Conservation (phyloP, 371 early-diverging fungal species). For the Mortierella sp. region DNA sequence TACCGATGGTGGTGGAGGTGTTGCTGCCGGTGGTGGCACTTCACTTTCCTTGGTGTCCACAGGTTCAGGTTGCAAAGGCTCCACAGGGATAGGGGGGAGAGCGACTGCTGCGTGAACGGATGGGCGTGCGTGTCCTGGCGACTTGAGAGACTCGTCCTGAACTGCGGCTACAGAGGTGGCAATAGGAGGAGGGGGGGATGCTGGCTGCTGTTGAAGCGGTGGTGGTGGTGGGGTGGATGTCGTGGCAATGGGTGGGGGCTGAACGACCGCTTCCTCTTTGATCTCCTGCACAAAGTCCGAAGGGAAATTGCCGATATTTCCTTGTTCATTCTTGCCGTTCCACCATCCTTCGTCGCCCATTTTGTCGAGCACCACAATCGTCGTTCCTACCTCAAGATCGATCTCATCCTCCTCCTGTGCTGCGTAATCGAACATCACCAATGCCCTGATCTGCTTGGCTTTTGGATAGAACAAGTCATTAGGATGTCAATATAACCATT, state of each 20-base stretch:
- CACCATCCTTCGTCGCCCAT: constrained; percentile 73
- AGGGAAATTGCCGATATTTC: constrained; percentile 67
- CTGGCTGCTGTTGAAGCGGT: constrained; percentile 3
- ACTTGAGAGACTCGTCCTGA: constrained; percentile 26
- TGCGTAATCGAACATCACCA: constrained; percentile 68
- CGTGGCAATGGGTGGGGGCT: constrained; percentile 48
- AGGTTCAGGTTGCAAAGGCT: constrained; percentile 28
- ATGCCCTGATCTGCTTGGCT: constrained; percentile 59
- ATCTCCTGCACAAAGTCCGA: constrained; percentile 69
- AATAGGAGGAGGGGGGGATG: constrained; percentile 6
- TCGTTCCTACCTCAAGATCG: constrained; percentile 61
- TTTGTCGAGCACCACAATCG: constrained; percentile 62
- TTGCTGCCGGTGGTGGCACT: constrained; percentile 11
- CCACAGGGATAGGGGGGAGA: constrained; percentile 22
- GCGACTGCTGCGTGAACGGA: constrained; percentile 22
- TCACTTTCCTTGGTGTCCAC: constrained; percentile 17
- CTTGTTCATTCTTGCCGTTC: constrained; percentile 67
- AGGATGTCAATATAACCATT: neutral
- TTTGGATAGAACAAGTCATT: neutral
- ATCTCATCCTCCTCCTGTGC: constrained; percentile 70
- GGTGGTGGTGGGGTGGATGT: neutral
- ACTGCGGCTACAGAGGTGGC: constrained; percentile 2
- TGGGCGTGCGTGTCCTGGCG: constrained; percentile 18
- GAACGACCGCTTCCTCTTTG: constrained; percentile 53
- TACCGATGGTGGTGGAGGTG: no score